Conservation (phyloP, 768 basidiomycete genomes). For the Podaxis sp. region DNA sequence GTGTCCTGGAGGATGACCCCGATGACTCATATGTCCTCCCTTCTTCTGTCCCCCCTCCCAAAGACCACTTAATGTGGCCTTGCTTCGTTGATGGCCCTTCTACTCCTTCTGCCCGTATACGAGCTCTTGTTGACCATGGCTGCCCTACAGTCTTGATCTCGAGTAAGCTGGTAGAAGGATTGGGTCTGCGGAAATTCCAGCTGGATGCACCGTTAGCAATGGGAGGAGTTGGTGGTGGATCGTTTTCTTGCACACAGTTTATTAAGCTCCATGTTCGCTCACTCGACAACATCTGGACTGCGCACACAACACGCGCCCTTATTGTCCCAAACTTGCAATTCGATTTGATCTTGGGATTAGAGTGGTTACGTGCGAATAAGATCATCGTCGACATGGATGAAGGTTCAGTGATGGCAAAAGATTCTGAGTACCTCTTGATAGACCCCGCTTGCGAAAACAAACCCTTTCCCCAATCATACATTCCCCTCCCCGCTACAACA, state of each 20-base stretch:
- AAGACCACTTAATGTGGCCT: background rate
- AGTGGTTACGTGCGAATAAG: background rate
- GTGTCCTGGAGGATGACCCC: background rate
- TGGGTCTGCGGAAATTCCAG: background rate
- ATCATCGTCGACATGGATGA: background rate
- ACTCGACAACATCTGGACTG: background rate
- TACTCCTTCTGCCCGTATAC: background rate
- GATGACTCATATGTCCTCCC: background rate
- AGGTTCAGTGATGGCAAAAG: background rate
- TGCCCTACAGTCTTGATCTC: background rate
- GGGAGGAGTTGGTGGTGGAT: background rate
- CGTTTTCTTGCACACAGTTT: background rate
- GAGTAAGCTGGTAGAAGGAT: background rate
- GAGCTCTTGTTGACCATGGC: background rate
- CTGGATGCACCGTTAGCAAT: background rate
- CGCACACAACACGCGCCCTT: background rate
- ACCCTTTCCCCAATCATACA: too few species aligned
- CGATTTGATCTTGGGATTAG: background rate
- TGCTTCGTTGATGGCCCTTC: background rate
- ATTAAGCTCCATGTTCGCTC: background rate
- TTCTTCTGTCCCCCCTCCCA: background rate
- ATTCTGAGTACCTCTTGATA: background rate
- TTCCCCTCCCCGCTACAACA: too few species aligned
- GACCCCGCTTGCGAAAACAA: too few species aligned
- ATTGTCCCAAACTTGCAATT: background rate